Evolutionary conservation across 2,329 filamentous ascomycete species (phyloP), one percentile per base, ranked within the genome.

Genomic region (Moelleriella libera): DNA sequence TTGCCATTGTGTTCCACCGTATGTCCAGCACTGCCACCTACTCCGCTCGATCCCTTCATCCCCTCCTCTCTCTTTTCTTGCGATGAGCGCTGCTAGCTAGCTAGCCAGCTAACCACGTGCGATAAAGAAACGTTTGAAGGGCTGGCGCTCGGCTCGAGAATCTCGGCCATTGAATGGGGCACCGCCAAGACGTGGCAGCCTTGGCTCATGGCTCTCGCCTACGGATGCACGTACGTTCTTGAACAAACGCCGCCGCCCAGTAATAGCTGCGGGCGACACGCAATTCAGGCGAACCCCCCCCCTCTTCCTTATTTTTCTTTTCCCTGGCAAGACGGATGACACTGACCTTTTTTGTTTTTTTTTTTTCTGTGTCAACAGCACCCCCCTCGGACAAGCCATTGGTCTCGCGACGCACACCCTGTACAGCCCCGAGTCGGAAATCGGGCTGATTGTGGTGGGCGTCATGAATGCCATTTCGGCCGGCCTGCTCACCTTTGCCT

Each of bases 1-100:
- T 88, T 44, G 85, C 85, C 45, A 88, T 90, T 55, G 75, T 76
- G 46, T 89, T 89, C 62, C 85, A 90, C 57, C 83, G 48, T 49
- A 29, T 30, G 48, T 32, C 8, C 11, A 21, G 21, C 21, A 21
- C 21, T 21, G 21, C 8, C 34, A 39, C 12, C 8, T 3, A 12
- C 34, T 9, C 8, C 8, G 34, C 8, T 12, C 8, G 8, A 12
- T 9, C 3, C 34, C 34, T 39, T 39, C 34, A 39, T n/a, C 40
- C 40, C 11, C 11, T n/a, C 40, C 40, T n/a, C 11, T n/a, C 10
- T 5, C 5, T 12, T 12, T 12, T 9, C 21, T 21, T 21, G 21
- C 21, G 21, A 21, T 21, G 21, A 21, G 21, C 21, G 21, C 21
- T 21, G 21, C 21, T 21, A 21, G 21, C 21, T 21, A 21, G 21